phyloP scores from a whole-genome alignment of 768 basidiomycete genomes.

The Asterophora parasitica region DNA sequence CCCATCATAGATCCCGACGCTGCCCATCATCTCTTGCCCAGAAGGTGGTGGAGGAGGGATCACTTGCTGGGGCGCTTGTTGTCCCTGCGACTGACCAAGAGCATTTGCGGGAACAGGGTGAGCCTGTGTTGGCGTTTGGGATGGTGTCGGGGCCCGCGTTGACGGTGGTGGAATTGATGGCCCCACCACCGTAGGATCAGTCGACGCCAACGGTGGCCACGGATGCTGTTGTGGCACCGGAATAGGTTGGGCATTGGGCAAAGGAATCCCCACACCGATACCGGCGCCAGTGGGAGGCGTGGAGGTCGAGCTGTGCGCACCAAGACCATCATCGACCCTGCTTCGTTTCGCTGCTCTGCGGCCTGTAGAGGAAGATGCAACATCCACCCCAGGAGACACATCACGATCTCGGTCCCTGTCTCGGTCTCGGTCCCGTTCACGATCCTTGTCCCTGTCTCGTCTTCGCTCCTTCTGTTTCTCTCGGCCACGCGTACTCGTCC shows the following conservation, averaged over 20 bases:
- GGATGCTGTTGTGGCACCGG: conserved; percentile 26
- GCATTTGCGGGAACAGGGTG: conserved; percentile 4
- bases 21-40: conserved; percentile 1
- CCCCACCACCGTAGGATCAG: conserved; percentile 29
- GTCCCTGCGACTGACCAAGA: background rate
- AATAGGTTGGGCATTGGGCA: conserved; percentile 12
- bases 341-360: conserved; percentile 32
- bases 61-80: conserved; percentile 6
- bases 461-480: conserved; percentile 3
- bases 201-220: conserved; percentile 28
- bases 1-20: background rate
- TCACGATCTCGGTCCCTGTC: conserved; percentile 3
- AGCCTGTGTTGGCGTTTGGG: too few species aligned
- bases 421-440: background rate
- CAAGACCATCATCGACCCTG: conserved; percentile 28
- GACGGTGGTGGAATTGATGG: conserved; percentile 31
- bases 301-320: background rate
- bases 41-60: background rate
- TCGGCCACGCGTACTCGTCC: background rate
- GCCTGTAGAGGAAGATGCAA: conserved; percentile 8
- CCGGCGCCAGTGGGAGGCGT: background rate
- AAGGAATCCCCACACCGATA: conserved; percentile 17
- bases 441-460: background rate
- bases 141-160: too few species aligned
- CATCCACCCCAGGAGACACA: background rate